phyloP scores from a whole-genome alignment of 106 monocot genomes.

The Dendrobium nobile region DNA sequence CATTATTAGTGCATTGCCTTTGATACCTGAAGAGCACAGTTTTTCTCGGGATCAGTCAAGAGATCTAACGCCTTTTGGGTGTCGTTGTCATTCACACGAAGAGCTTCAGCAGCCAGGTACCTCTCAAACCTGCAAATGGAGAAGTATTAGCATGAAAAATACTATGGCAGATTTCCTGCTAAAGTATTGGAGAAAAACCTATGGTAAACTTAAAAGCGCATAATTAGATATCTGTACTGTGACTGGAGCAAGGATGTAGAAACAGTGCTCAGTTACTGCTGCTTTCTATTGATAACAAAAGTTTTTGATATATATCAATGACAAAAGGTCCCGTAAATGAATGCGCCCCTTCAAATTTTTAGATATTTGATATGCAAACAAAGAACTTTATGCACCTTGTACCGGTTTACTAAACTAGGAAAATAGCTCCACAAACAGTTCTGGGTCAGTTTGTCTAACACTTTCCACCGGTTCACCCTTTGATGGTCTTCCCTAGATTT shows the following conservation, averaged over 20 bases:
- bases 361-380: no score
- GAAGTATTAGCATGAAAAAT: neutral
- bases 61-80: conserved; percentile 70
- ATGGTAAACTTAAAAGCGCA: neutral
- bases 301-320: no score
- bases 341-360: no score
- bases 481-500: neutral
- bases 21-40: conserved; percentile 58
- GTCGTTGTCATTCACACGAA: conserved; percentile 81
- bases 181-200: neutral
- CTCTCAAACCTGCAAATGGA: conserved; percentile 64
- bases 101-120: conserved; percentile 80
- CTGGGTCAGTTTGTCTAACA: neutral
- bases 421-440: neutral
- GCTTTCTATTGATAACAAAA: no score
- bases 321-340: no score
- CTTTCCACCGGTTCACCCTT: neutral
- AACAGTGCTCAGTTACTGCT: neutral
- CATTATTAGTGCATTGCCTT: no score
- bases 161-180: neutral
- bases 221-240: neutral
- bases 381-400: neutral
- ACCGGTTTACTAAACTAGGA: neutral
- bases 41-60: conserved; percentile 78
- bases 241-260: neutral